Evolutionary conservation across 108 stramenopile genomes (phyloP), one percentile per base, ranked within the genome.

Genomic region (Nannochloropsis oceanica): DNA sequence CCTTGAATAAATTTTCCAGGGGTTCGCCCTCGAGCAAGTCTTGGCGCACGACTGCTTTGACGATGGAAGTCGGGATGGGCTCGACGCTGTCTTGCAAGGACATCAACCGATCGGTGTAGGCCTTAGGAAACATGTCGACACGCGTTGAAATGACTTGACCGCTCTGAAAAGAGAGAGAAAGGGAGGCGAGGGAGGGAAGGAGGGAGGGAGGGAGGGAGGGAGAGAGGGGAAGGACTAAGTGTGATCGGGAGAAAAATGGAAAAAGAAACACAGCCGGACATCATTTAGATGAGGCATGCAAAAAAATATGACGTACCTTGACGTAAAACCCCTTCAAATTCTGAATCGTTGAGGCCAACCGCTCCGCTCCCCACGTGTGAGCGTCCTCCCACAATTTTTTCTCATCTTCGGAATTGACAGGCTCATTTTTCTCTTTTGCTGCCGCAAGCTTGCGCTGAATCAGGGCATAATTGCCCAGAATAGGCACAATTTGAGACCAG

Each of bases 291-390:
- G 50, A 59, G 26, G 25, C 25, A 13, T 46, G 44, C 14, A 91
- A 92, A 24, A 95, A 73, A 12, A 96, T 94, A 89, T 96, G 96
- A 5, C 94, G 94, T n/a, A 96, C 96, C 89, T 97, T 97, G 85
- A 96, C 95, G 80, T 96, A 97, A 91, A 96, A 97, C 59, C 97
- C 97, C 73, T 95, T 95, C 43, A 97, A 93, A 0, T 94, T 91
- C 0, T 93, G 90, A 81, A 96, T 94, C 34, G 92, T 93, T 80
- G 92, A 89, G 0, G 89, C 86, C 80, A 96, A 80, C 12, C 89
- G 81, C 92, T 94, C 43, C 80, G 84, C 27, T 93, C 96, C 84
- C 97, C 97, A 81, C 91, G 84, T 80, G 50, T 88, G 87, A 13
- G 84, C 44, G 11, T 84, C 84, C 80, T 88, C 46, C 46, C 46